phyloP scores from a whole-genome alignment of 2,329 filamentous ascomycete species.

The Drechslerella stenobrocha region DNA sequence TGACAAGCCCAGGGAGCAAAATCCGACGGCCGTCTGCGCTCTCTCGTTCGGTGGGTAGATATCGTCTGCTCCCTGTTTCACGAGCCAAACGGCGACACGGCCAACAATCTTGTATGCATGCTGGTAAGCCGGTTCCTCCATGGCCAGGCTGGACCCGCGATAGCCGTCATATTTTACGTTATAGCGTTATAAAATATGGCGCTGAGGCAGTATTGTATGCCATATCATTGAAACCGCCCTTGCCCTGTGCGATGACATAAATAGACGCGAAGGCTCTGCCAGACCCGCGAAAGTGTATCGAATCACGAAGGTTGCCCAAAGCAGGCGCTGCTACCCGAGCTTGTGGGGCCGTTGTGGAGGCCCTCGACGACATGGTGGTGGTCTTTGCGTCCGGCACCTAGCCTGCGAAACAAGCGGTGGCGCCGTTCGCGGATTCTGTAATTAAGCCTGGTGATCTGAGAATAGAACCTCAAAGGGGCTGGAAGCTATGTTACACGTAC shows the following conservation, averaged over 20 bases:
- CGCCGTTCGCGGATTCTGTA: no score
- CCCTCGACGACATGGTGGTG: no score
- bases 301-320: not conserved
- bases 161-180: not conserved
- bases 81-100: slow-evolving; percentile 11
- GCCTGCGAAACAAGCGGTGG: no score
- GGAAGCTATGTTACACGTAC: no score
- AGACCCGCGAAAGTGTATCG: not conserved
- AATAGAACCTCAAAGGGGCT: no score
- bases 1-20: no score
- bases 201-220: no score
- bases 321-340: not conserved
- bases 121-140: not conserved
- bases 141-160: not conserved
- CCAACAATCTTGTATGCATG: not conserved
- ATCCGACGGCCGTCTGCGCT: no score
- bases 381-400: no score
- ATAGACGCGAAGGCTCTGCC: not conserved
- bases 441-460: no score
- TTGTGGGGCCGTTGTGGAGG: slow-evolving; percentile 1
- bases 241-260: slow-evolving; percentile 2
- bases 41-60: no score
- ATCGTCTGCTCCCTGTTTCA: slow-evolving; percentile 32
- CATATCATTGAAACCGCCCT: not conserved
- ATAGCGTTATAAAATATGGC: not conserved